Conservation (phyloP, 1,139 yeast genomes). For the Debaryomyces subglobosus region DNA sequence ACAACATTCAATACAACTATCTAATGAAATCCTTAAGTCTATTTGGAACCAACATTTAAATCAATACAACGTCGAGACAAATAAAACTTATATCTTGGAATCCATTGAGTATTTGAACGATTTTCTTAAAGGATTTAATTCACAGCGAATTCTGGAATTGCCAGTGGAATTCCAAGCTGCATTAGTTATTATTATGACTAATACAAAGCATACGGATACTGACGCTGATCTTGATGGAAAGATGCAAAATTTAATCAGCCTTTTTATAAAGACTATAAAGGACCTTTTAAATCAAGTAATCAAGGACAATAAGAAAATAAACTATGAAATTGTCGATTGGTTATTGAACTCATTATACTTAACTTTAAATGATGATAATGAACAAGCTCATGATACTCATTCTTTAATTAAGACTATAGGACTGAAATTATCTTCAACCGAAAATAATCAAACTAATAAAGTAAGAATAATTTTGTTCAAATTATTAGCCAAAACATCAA, state of each 20-base stretch:
- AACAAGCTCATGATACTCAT: background rate
- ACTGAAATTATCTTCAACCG: slow-evolving; percentile 1
- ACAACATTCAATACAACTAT: slow-evolving; percentile 16
- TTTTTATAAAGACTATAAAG: background rate
- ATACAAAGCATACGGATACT: background rate
- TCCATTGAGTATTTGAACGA: slow-evolving; percentile 17
- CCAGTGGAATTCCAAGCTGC: slow-evolving; percentile 21
- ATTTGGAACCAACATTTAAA: slow-evolving; percentile 35
- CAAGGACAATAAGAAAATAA: background rate
- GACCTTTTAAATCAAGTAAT: background rate
- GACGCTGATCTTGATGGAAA: background rate
- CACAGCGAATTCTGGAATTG: slow-evolving; percentile 7
- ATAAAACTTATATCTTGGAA: slow-evolving; percentile 18
- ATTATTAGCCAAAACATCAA: slow-evolving; percentile 25
- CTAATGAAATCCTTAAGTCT: slow-evolving; percentile 23
- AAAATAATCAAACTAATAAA: slow-evolving; percentile 1
- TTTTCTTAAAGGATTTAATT: slow-evolving; percentile 2
- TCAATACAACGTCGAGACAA: slow-evolving; percentile 24
- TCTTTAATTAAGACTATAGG: slow-evolving; percentile 12
- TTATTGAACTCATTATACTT: slow-evolving; percentile 9
- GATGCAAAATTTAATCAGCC: background rate
- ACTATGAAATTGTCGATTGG: slow-evolving; percentile 10
- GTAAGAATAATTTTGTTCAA: slow-evolving; percentile 28
- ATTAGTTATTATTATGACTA: slow-evolving; percentile 17
- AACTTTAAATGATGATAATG: background rate